A percentile compares a stretch with the other conserved stretches of the same genome.
Evolutionary conservation across 345 rosid species (phyloP).

Genomic region (Brassica juncea): DNA sequence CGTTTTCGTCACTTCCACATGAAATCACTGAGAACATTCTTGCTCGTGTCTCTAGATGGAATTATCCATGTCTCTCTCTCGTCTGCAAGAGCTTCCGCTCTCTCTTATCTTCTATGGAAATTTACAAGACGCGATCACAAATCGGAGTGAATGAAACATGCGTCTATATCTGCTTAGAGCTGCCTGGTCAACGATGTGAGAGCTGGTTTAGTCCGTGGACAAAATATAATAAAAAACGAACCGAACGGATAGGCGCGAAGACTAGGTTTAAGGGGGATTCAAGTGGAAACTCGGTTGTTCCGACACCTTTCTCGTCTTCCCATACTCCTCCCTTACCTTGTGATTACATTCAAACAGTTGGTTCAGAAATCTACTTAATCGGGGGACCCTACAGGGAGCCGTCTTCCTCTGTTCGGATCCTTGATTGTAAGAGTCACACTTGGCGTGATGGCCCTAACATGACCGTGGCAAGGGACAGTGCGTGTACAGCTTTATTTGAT

Average conservation of each 20-base stretch:
- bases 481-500: not conserved
- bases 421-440: slow-evolving; percentile 57
- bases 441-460: slow-evolving; percentile 61
- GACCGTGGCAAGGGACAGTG: slow-evolving; percentile 36
- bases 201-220: not conserved
- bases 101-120: slow-evolving; percentile 33
- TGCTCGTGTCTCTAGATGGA: slow-evolving; percentile 56
- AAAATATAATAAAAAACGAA: not conserved
- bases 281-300: not conserved
- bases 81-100: slow-evolving; percentile 61
- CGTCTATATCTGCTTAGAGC: not conserved
- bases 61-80: slow-evolving; percentile 54
- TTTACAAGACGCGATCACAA: not conserved
- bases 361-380: slow-evolving; percentile 50
- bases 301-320: not conserved
- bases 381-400: slow-evolving; percentile 48
- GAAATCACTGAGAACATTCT: slow-evolving; percentile 35
- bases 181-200: not conserved
- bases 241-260: not conserved
- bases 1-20: not conserved
- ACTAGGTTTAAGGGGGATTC: not conserved
- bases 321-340: slow-evolving; percentile 34
- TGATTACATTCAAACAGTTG: slow-evolving; percentile 22
- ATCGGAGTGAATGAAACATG: not conserved
- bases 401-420: slow-evolving; percentile 53